Percentiles rank a stretch among this genome's conserved stretches.
Evolutionary conservation across 495 filamentous ascomycete species (phyloP).

Genomic region (Talaromyces liani): DNA sequence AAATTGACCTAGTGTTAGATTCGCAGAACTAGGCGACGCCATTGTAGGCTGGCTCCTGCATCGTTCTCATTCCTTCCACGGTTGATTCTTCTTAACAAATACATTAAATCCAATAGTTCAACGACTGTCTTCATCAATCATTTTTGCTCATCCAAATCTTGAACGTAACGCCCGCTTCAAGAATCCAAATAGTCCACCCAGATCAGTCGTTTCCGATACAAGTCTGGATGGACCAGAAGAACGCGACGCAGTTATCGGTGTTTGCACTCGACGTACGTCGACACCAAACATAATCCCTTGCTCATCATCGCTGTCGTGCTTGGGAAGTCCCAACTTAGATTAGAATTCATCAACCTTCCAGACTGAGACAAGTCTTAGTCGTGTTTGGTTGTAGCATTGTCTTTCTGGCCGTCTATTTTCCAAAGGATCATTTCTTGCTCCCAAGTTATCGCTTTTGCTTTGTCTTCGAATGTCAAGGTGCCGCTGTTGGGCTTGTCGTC

Average conservation of each 20-base stretch:
- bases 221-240: too few species aligned
- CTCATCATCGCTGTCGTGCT: neutral
- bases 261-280: too few species aligned
- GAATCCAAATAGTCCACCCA: too few species aligned
- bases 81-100: too few species aligned
- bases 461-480: neutral
- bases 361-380: neutral
- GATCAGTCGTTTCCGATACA: too few species aligned
- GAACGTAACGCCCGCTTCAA: too few species aligned
- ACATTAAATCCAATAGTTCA: neutral
- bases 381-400: neutral
- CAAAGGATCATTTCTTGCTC: neutral
- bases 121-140: neutral
- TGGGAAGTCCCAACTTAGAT: neutral
- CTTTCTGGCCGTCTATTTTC: neutral
- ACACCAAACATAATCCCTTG: too few species aligned
- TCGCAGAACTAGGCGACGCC: neutral
- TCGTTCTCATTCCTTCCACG: neutral
- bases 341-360: neutral
- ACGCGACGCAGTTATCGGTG: too few species aligned
- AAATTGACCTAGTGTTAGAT: neutral
- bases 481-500: neutral
- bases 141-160: neutral
- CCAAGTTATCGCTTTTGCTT: neutral
- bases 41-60: neutral